Conservation (phyloP, 768 basidiomycete genomes). For the Leccinum fibrillosum region DNA sequence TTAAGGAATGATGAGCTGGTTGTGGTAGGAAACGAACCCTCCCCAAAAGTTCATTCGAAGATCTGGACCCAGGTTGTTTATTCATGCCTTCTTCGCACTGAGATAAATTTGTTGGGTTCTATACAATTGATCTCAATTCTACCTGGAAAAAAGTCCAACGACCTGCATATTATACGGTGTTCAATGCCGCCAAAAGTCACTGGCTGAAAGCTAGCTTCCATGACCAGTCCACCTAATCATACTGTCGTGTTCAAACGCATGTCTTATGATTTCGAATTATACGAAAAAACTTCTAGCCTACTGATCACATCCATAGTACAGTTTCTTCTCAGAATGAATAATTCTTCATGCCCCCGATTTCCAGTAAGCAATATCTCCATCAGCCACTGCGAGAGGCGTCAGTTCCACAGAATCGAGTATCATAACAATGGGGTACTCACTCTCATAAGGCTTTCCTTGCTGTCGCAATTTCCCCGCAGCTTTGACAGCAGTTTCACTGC, state of each 20-base stretch:
- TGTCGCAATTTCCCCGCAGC: conserved; percentile 93
- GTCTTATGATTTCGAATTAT: conserved; percentile 7
- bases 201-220: not conserved
- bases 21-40: not conserved
- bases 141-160: not conserved
- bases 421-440: conserved; percentile 41
- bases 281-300: conserved; percentile 11
- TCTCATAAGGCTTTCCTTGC: conserved; percentile 96
- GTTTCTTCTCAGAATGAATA: not conserved
- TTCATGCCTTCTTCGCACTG: too few relatives aligned
- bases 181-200: not conserved
- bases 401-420: conserved; percentile 1
- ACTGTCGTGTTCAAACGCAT: not conserved
- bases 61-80: not conserved
- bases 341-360: conserved; percentile 57
- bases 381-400: conserved; percentile 53
- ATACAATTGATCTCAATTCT: not conserved
- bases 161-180: not conserved
- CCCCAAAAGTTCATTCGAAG: not conserved
- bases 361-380: conserved; percentile 93
- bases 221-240: not conserved
- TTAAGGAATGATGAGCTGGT: conserved; percentile 4
- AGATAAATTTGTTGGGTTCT: not conserved
- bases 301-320: conserved; percentile 3
- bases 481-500: conserved; percentile 88